A percentile compares a stretch with the other conserved stretches of the same genome.
phyloP scores from a whole-genome alignment of 2,329 filamentous ascomycete genomes.

The Aspergillus hiratsukae region DNA sequence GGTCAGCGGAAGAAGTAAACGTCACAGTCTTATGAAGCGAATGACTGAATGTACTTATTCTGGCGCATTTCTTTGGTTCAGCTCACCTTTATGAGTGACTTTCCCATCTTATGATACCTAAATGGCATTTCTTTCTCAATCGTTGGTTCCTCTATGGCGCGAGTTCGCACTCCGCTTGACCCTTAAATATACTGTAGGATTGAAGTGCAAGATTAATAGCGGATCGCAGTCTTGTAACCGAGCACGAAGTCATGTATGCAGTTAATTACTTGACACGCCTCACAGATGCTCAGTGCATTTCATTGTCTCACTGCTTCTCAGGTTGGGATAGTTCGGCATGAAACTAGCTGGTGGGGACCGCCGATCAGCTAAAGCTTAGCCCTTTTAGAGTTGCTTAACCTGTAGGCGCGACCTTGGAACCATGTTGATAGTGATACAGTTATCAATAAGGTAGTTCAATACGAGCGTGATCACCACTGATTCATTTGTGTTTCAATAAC shows the following conservation, averaged over 20 bases:
- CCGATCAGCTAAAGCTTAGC: conserved; percentile 2
- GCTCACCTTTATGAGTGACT: not conserved
- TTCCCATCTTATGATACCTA: conserved; percentile 1
- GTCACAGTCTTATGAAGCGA: conserved; percentile 7
- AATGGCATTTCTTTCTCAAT: not conserved
- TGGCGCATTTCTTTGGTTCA: conserved; percentile 8
- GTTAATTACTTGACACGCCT: not conserved
- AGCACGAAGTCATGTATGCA: not conserved
- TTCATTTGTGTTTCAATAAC: not conserved
- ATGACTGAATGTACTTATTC: conserved; percentile 7
- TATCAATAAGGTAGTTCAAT: too few relatives aligned
- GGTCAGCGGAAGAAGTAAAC: conserved; percentile 58
- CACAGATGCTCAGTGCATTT: too few relatives aligned
- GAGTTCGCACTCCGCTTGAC: too few relatives aligned
- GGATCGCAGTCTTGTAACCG: not conserved
- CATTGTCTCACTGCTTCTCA: not conserved
- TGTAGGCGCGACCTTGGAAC: not conserved
- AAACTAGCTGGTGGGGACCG: not conserved
- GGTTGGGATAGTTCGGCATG: not conserved
- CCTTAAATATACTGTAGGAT: not conserved
- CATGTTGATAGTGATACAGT: too few relatives aligned
- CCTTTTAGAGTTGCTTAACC: not conserved
- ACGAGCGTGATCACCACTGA: not conserved
- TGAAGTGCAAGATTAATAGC: conserved; percentile 1
- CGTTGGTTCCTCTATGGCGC: not conserved